Evolutionary conservation across 768 basidiomycete genomes (phyloP), one percentile per base, ranked within the genome.

Genomic region (Podaxis pistillaris): DNA sequence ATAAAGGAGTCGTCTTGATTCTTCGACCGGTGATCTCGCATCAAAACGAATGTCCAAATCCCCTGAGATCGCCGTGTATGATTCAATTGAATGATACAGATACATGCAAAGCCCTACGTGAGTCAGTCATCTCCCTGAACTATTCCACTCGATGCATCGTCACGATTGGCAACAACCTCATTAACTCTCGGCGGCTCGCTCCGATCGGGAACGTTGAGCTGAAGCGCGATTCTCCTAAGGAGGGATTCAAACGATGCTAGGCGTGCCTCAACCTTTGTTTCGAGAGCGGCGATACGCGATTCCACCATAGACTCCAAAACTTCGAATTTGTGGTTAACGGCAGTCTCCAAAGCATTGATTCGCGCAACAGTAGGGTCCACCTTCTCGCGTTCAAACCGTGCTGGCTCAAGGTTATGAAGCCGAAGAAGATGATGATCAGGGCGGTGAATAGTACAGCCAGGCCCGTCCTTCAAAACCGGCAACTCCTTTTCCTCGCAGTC

Each of bases 231-330:
- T 36, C 49, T 51, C 49, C 49, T 11, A 15, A 63, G 56, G 36
- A 63, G 44, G 3, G 54, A 46, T 41, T 63, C 62, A 30, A 63
- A 56, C 36, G 62, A 58, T 19, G 55, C 40, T 38, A 63, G 40
- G 24, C 56, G 44, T 36, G 62, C 47, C 8, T 56, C 56, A 4
- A 63, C 49, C n/a, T 63, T 58, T 17, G 11, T 40, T 53, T 61
- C 60, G 4, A 61, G 38, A 13, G 51, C 37, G 22, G n/a, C 19
- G 17, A 61, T 40, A 12, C 60, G 36, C 3, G 36, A 37, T 6
- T 47, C 61, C 2, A 63, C 19, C 22, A 13, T 38, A 6, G 54
- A 17, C 12, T 55, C 54, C 30, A 63, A 28, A 7, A 19, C 61
- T 38, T 47, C 53, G 15, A 63, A 26, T 22, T 19, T 55, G 33